Base-by-base conservation (phyloP, 176 grass and related monocot genomes). In the Olyra latifolia region DNA sequence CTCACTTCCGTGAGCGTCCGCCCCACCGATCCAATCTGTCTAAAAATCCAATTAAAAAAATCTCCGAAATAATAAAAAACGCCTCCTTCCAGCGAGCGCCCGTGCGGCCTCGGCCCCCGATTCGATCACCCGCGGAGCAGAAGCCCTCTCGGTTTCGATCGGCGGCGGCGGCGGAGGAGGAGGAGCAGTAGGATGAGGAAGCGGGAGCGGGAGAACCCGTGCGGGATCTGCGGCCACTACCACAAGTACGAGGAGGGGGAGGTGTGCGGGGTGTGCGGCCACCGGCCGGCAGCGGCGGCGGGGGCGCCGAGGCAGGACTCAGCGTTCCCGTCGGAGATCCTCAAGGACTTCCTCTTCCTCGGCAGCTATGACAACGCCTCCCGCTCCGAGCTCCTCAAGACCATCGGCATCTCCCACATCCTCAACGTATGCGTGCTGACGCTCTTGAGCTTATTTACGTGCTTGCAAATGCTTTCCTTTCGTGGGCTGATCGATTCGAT, bases 281-380 rank as follows among this genome's bases (percentile, higher is more conserved):
- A 98, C 85, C 88, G 92, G 25, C 81, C 85, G 20, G 59, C 58
- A 50, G 15, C 10, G 30, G 30, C 0, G 48, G 68, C 60, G 38
- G 72, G 19, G 14, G 10, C 57, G 6, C 62, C 64, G 38, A 50
- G 50, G 32, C 73, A 76, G 55, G 86, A 88, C 72, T 94, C 87
- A 10, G 91, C 91, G 5, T 97, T 97, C 79, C 91, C 91, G 5
- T 94, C 89, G 19, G 91, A 94, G 87, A 69, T 97, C 64, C 79
- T 97, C 45, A 71, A 63, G 60, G 94, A 94, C 50, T 91, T 95
- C 72, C 93, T 99, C 84, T 99, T 91, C 82, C 92, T 99, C 17
- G 96, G 96, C 23, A 99, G 90, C 79, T 99, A 95, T 75, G 90
- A 99, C 88, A 89, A 99, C 88, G 90, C 96, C 75, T 93, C 92